Conservation (phyloP, 805 yeast genomes). For the Candida ortonii region DNA sequence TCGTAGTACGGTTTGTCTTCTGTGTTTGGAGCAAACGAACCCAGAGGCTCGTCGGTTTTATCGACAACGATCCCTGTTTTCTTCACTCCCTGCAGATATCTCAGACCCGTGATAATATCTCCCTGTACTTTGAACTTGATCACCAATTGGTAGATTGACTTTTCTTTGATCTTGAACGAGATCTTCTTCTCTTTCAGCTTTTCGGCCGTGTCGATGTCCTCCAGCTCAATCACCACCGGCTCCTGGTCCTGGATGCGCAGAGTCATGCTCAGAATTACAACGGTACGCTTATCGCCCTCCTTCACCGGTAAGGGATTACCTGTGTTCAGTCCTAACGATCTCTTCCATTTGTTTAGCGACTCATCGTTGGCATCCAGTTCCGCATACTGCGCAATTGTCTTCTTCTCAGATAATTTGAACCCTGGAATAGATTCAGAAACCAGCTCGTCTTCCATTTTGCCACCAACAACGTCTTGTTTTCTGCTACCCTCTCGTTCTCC, state of each 20-base stretch:
- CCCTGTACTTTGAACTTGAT: conserved; percentile 84
- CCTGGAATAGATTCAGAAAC: conserved; percentile 62
- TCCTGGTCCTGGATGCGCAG: conserved; percentile 63
- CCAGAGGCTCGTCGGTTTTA: conserved; percentile 82
- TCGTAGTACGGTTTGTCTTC: conserved; percentile 79
- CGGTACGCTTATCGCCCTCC: conserved; percentile 70
- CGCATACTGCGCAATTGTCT: conserved; percentile 79
- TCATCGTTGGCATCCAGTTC: conserved; percentile 87
- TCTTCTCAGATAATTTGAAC: conserved; percentile 64
- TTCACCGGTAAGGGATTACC: conserved; percentile 59
- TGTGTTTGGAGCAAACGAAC: conserved; percentile 89
- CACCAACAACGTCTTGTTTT: not conserved
- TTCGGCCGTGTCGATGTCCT: conserved; percentile 54
- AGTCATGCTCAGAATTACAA: conserved; percentile 76
- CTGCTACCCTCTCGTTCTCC: not conserved
- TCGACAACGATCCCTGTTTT: conserved; percentile 87
- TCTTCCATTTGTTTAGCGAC: conserved; percentile 88
- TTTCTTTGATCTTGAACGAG: conserved; percentile 76
- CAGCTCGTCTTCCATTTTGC: conserved; percentile 47
- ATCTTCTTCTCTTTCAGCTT: conserved; percentile 50
- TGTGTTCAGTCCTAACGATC: conserved; percentile 71
- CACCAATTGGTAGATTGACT: conserved; percentile 65
- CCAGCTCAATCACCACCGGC: conserved; percentile 68
- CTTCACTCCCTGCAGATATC: conserved; percentile 79
- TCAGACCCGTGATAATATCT: conserved; percentile 79